Conservation (phyloP, 768 basidiomycete species). For the Lyophyllum decastes region DNA sequence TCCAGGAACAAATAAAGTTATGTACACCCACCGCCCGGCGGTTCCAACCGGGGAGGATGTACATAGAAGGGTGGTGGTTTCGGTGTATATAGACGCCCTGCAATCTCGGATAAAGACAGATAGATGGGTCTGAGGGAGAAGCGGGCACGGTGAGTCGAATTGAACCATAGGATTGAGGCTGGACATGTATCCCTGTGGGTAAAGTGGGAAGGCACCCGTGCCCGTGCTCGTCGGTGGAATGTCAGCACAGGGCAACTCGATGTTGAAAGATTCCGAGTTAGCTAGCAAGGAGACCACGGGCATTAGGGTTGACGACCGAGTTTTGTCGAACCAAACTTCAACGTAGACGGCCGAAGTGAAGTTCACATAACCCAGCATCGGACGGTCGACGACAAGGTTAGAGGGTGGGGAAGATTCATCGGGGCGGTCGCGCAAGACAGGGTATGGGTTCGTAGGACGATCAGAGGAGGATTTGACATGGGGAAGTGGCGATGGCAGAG, state of each 20-base stretch:
- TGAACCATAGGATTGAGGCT: constrained; percentile 47
- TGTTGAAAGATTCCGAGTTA: constrained; percentile 1
- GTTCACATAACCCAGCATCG: not conserved
- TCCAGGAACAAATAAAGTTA: constrained; percentile 46
- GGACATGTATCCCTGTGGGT: constrained; percentile 20
- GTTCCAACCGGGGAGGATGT: constrained; percentile 23
- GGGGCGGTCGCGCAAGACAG: not conserved
- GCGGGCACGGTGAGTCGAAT: constrained; percentile 46
- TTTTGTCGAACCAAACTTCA: not conserved
- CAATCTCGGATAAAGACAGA: constrained; percentile 43
- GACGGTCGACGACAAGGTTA: constrained; percentile 16
- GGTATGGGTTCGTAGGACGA: constrained; percentile 19
- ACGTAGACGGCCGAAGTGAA: not conserved
- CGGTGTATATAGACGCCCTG: constrained; percentile 42
- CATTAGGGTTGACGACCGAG: not conserved
- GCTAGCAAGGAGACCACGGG: constrained; percentile 6
- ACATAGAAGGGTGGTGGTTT: constrained; percentile 31
- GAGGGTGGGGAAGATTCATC: not conserved
- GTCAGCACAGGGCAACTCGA: constrained; percentile 4
- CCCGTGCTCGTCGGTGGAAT: not conserved
- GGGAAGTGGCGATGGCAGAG: constrained; percentile 15
- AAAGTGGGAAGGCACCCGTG: not conserved
- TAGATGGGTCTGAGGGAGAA: constrained; percentile 45
- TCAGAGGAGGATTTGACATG: constrained; percentile 17
- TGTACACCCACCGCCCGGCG: constrained; percentile 37